Evolutionary conservation across 2,329 filamentous ascomycete species (phyloP).

Genomic region (Beauveria caledonica): DNA sequence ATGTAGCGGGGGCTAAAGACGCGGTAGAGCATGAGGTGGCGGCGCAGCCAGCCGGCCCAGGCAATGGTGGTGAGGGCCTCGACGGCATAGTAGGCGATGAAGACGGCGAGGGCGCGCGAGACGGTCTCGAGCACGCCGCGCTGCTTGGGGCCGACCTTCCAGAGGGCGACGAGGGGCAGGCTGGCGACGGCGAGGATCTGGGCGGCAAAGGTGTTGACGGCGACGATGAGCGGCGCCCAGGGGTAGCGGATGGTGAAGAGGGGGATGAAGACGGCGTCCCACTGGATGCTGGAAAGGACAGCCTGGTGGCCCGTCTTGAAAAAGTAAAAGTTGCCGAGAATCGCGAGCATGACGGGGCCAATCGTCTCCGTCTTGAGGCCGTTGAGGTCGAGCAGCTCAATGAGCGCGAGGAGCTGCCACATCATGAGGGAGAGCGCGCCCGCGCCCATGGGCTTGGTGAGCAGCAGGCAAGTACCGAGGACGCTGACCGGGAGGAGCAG

Average conservation of each 20-base stretch:
- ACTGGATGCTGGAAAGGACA: conserved; percentile 78
- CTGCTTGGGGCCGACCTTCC: conserved; percentile 78
- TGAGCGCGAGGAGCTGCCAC: conserved; percentile 80
- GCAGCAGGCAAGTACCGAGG: conserved; percentile 64
- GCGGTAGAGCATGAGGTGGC: conserved; percentile 93
- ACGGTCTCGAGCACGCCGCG: conserved; percentile 61
- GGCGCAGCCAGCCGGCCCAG: conserved; percentile 79
- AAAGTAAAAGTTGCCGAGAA: conserved; percentile 90
- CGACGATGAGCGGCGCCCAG: conserved; percentile 74
- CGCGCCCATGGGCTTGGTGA: conserved; percentile 91
- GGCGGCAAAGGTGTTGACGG: conserved; percentile 80
- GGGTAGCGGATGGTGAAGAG: conserved; percentile 78
- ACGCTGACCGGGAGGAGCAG: conserved; percentile 76
- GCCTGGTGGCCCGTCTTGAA: conserved; percentile 98
- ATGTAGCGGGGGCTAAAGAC: conserved; percentile 91
- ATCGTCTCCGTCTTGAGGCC: conserved; percentile 59
- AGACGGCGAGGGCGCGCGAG: conserved; percentile 62
- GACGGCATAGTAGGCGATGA: conserved; percentile 74
- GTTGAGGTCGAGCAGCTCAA: conserved; percentile 55
- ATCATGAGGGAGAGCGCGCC: conserved; percentile 74
- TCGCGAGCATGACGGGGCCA: conserved; percentile 72
- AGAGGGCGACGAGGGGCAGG: conserved; percentile 74
- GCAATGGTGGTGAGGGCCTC: conserved; percentile 79
- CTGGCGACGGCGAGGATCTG: conserved; percentile 76
- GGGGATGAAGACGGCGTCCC: conserved; percentile 91